A percentile compares a stretch with the other conserved stretches of the same genome.
These are phyloP conservation scores for Blastomyces gilchristii DNA, from an alignment of 2,329 filamentous ascomycete genomes.

Conservation along the genomic window DNA sequence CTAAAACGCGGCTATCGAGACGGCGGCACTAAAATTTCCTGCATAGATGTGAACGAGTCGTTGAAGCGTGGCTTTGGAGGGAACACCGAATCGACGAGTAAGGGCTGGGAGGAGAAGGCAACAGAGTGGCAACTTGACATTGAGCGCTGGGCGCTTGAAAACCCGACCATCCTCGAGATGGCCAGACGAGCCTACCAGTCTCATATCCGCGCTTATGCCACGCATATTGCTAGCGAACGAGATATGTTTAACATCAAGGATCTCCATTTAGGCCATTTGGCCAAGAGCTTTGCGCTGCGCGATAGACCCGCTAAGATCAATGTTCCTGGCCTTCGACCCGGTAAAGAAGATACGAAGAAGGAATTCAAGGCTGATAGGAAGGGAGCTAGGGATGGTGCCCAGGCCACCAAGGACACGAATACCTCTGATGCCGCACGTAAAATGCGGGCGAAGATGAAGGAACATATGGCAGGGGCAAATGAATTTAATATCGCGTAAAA, in stretches of 20 bases:
- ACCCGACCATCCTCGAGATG: slow-evolving; percentile 62
- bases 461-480: slow-evolving; percentile 42
- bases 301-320: slow-evolving; percentile 77
- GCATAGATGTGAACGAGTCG: slow-evolving; percentile 55
- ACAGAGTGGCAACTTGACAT: slow-evolving; percentile 58
- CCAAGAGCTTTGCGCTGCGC: slow-evolving; percentile 83
- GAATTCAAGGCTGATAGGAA: slow-evolving; percentile 38
- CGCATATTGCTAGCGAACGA: slow-evolving; percentile 77
- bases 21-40: slow-evolving; percentile 52
- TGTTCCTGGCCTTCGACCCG: slow-evolving; percentile 41
- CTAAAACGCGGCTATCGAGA: slow-evolving; percentile 61
- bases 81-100: slow-evolving; percentile 31
- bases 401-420: slow-evolving; percentile 25
- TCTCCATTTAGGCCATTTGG: slow-evolving; percentile 82
- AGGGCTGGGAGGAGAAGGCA: slow-evolving; percentile 54
- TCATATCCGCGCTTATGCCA: slow-evolving; percentile 89
- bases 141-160: slow-evolving; percentile 55
- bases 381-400: slow-evolving; percentile 20
- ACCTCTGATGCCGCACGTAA: slow-evolving; percentile 40
- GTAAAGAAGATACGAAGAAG: slow-evolving; percentile 38
- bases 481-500: slow-evolving; percentile 49
- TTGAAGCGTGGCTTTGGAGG: slow-evolving; percentile 54
- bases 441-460: slow-evolving; percentile 45
- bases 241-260: slow-evolving; percentile 83
- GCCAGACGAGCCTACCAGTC: slow-evolving; percentile 81